Conservation (phyloP, 1,284 basidiomycete genomes). For the Caloboletus firmus region DNA sequence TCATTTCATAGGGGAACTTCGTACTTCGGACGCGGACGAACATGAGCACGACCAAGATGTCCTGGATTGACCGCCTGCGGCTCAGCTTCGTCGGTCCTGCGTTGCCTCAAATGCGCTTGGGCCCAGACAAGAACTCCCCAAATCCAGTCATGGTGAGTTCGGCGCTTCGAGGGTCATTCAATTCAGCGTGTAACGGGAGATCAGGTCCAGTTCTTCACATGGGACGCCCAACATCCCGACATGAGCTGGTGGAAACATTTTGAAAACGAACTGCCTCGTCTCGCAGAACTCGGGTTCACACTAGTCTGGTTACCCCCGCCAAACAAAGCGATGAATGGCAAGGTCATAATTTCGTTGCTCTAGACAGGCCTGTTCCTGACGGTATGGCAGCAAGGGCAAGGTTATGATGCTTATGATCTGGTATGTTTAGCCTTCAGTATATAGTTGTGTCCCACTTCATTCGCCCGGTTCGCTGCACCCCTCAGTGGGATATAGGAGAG, state of each 20-base stretch:
- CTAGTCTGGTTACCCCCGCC: constrained; percentile 80
- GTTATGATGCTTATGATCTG: constrained; percentile 81
- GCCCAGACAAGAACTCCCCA: constrained; percentile 43
- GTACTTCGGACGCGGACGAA: not conserved
- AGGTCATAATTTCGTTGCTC: constrained; percentile 40
- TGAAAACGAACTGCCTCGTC: constrained; percentile 63
- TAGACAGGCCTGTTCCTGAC: constrained; percentile 6
- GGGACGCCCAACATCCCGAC: constrained; percentile 59
- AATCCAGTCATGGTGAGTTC: constrained; percentile 69
- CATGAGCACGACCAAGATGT: constrained; percentile 13
- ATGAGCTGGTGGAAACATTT: constrained; percentile 87
- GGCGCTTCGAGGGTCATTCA: not conserved
- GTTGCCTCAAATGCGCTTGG: constrained; percentile 56
- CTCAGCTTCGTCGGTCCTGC: constrained; percentile 39
- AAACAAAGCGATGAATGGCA: constrained; percentile 63
- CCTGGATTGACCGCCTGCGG: constrained; percentile 29
- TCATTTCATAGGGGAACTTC: not conserved
- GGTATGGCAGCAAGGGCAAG: constrained; percentile 55
- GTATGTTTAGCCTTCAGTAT: constrained; percentile 40
- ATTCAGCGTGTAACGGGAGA: constrained; percentile 2
- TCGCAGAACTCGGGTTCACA: constrained; percentile 81
- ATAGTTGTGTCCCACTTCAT: not conserved
- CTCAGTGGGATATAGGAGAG: constrained; percentile 88
- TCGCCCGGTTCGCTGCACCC: not conserved
- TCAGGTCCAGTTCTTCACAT: constrained; percentile 83